phyloP scores from a whole-genome alignment of 2,329 filamentous ascomycete species.

The Pseudogymnoascus sp. region DNA sequence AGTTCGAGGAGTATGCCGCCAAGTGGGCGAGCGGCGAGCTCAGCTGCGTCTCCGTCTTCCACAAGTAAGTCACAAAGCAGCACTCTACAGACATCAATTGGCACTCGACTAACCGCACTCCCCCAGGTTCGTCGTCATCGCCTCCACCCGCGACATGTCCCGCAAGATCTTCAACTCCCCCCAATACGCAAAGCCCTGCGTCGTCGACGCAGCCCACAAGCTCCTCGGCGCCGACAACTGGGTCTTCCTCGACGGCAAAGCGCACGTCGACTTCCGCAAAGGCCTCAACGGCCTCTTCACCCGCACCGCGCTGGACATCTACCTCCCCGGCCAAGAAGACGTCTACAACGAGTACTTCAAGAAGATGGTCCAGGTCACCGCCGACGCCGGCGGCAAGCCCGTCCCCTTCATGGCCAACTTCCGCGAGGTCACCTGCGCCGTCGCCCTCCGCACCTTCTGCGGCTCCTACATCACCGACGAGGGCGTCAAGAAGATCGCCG shows the following conservation, averaged over 20 bases:
- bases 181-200: slow-evolving; percentile 84
- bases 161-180: slow-evolving; percentile 97
- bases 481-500: slow-evolving; percentile 84
- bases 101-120: background rate
- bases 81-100: background rate
- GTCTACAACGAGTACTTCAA: slow-evolving; percentile 84
- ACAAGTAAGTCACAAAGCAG: slow-evolving; percentile 61
- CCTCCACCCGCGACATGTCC: slow-evolving; percentile 87
- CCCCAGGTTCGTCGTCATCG: slow-evolving; percentile 90
- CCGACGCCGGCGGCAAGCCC: slow-evolving; percentile 63
- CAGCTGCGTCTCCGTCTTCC: slow-evolving; percentile 97
- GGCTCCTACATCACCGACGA: slow-evolving; percentile 91
- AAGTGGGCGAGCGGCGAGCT: slow-evolving; percentile 90
- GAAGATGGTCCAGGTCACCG: slow-evolving; percentile 67
- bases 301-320: slow-evolving; percentile 74
- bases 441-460: slow-evolving; percentile 94
- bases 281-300: slow-evolving; percentile 93
- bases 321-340: slow-evolving; percentile 86
- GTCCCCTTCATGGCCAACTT: slow-evolving; percentile 85
- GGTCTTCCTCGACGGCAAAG: slow-evolving; percentile 94
- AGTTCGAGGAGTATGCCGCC: slow-evolving; percentile 81
- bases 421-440: slow-evolving; percentile 88
- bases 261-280: slow-evolving; percentile 94
- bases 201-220: slow-evolving; percentile 90
- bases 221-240: slow-evolving; percentile 87